Evolutionary conservation across 2,329 filamentous ascomycete species (phyloP), one percentile per base, ranked within the genome.

Genomic region (Cercospora zeina): DNA sequence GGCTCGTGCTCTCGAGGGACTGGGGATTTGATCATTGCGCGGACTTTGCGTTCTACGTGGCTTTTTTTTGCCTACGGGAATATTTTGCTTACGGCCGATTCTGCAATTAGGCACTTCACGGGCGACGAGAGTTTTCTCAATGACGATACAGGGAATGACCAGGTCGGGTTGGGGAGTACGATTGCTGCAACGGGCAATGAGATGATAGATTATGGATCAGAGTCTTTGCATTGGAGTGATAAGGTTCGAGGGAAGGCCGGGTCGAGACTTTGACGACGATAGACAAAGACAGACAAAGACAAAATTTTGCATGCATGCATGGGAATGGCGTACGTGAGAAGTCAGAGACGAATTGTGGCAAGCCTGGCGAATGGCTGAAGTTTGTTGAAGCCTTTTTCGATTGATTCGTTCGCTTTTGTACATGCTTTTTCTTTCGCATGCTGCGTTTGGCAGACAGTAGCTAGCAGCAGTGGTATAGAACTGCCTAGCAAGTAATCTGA

Each of bases 81-180:
- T 13, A 45, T 21, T 11, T 45, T 58, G 57, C 65, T 68, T 65
- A 65, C 67, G 54, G 37, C 13, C 24, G 24, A 27, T 27, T 59
- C 21, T 54, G 56, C 42, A 16, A 36, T 69, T 65, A 82, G 80
- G 80, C 76, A 75, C 42, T 86, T 87, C 67, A 79, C 81, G 1
- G 83, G 83, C 47, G 84, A 87, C 69, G 84, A 87, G 72, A 79
- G 79, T 19, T 86, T 86, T 74, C 67, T 81, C 21, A 63, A 69
- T 21, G 71, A 77, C 65, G 74, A 77, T 58, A 56, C 65, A 45
- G 65, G 61, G 54, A 72, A 71, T 51, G 64, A 63, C 51, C 39
- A 49, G 21, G 45, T 49, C 9, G 56, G 42, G 21, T 14, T 37
- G 8, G 56, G 56, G 6, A 37, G 31, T 51, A 27, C 27, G 31